Evolutionary conservation across 305 asterid species (phyloP).

Genomic region (Caryopteris hybrid): DNA sequence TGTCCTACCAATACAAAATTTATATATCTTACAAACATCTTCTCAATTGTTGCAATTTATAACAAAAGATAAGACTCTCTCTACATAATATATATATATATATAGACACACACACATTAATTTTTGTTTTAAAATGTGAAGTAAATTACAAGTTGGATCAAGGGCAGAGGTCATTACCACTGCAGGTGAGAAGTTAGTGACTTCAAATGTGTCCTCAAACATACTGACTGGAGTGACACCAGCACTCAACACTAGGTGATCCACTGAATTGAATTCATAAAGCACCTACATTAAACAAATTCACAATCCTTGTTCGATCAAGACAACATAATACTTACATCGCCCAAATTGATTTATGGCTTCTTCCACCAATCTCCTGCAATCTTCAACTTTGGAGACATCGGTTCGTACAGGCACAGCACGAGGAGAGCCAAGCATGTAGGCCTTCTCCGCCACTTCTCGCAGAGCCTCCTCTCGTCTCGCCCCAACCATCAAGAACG

Average conservation of each 20-base stretch:
- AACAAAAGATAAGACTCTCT: too few relatives aligned
- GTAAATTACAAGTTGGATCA: background rate
- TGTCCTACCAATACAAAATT: slow-evolving; percentile 34
- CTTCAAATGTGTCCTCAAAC: slow-evolving; percentile 48
- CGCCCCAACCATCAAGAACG: slow-evolving; percentile 58
- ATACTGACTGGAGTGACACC: slow-evolving; percentile 43
- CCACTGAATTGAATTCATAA: slow-evolving; percentile 32
- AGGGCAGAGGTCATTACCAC: slow-evolving; percentile 31
- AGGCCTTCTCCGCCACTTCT: slow-evolving; percentile 52
- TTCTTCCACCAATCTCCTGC: slow-evolving; percentile 41
- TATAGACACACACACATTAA: background rate
- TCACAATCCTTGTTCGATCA: slow-evolving; percentile 23
- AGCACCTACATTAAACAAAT: background rate
- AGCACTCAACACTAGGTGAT: slow-evolving; percentile 53
- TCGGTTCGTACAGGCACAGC: slow-evolving; percentile 45
- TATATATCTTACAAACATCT: too few relatives aligned
- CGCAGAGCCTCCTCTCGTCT: slow-evolving; percentile 46
- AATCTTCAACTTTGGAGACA: slow-evolving; percentile 47
- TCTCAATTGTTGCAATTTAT: too few relatives aligned
- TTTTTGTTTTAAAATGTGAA: background rate
- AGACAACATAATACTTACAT: slow-evolving; percentile 25
- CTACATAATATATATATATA: too few relatives aligned
- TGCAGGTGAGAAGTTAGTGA: slow-evolving; percentile 37
- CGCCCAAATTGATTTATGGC: slow-evolving; percentile 51
- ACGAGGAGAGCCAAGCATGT: slow-evolving; percentile 50